These are phyloP conservation scores for Podila clonocystis DNA, from an alignment of 192 early-diverging fungal species.

Conservation along the genomic window DNA sequence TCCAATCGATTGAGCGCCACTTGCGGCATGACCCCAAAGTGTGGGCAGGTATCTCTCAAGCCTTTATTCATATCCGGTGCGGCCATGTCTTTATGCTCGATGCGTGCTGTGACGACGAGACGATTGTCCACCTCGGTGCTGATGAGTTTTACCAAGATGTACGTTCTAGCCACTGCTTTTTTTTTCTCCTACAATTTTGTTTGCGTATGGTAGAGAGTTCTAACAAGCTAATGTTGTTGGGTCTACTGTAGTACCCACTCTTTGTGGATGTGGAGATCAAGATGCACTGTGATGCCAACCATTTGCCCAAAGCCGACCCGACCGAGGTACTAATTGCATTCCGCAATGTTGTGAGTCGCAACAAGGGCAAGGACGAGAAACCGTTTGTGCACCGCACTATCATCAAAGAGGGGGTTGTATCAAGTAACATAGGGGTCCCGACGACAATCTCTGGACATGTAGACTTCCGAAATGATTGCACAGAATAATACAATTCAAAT, in stretches of 20 bases:
- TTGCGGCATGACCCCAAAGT: constrained; percentile 23
- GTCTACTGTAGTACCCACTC: constrained; percentile 30
- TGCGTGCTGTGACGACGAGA: constrained; percentile 47
- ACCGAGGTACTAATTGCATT: constrained; percentile 41
- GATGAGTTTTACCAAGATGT: constrained; percentile 51
- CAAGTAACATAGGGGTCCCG: background rate
- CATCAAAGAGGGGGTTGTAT: constrained; percentile 3
- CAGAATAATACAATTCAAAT: too few relatives aligned
- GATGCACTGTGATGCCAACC: constrained; percentile 22
- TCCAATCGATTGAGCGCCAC: constrained; percentile 41
- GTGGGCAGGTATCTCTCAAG: constrained; percentile 46
- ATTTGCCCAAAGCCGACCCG: constrained; percentile 6
- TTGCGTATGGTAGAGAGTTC: background rate
- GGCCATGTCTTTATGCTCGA: constrained; percentile 52
- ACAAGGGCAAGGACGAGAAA: background rate
- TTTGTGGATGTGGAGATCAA: constrained; percentile 57
- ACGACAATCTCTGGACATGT: background rate
- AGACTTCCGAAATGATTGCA: background rate
- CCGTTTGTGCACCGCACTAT: constrained; percentile 20
- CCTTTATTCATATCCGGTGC: constrained; percentile 48
- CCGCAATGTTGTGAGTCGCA: constrained; percentile 28
- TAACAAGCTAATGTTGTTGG: background rate
- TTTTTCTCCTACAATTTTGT: background rate
- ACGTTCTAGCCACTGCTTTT: background rate
- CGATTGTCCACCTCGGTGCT: constrained; percentile 44